Evolutionary conservation across 768 basidiomycete genomes (phyloP).

Genomic region (Phlebiopsis gigantea): DNA sequence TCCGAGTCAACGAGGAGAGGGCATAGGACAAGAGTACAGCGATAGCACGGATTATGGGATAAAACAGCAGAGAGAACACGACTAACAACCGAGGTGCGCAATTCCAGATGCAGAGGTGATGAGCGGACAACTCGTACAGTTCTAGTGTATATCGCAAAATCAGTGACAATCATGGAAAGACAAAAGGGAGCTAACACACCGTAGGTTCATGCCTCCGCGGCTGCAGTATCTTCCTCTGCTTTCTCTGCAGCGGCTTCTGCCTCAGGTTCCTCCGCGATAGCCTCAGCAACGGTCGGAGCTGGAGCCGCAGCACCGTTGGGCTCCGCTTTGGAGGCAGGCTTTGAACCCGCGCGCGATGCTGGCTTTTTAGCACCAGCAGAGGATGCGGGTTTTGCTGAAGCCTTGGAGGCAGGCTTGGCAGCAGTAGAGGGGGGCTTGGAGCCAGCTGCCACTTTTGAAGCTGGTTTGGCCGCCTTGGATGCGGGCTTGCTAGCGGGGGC

Average conservation of each 20-base stretch:
- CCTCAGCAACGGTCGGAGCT: conserved; percentile 34
- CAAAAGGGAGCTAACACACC: not conserved
- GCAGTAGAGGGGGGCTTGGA: conserved; percentile 38
- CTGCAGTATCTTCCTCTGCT: conserved; percentile 1
- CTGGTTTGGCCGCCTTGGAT: conserved; percentile 31
- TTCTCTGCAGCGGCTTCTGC: conserved; percentile 6
- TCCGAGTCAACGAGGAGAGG: conserved; percentile 2
- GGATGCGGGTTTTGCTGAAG: conserved; percentile 32
- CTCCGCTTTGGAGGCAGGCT: conserved; percentile 56
- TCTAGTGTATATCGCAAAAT: not conserved
- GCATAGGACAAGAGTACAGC: not conserved
- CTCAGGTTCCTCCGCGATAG: conserved; percentile 35
- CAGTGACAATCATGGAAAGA: not conserved
- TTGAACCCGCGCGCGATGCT: conserved; percentile 51
- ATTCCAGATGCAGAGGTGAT: not conserved
- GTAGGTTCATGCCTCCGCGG: conserved; percentile 3
- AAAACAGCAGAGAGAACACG: not conserved
- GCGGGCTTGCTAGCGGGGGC: conserved; percentile 23
- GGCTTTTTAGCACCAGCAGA: conserved; percentile 40
- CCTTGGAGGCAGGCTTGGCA: conserved; percentile 35
- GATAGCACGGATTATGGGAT: not conserved
- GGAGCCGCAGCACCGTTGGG: conserved; percentile 26
- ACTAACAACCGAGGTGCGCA: not conserved
- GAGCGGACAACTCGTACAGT: not conserved
- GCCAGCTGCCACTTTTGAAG: conserved; percentile 25